phyloP scores from a whole-genome alignment of 257 asterid species.

The Fraxinus excelsior region DNA sequence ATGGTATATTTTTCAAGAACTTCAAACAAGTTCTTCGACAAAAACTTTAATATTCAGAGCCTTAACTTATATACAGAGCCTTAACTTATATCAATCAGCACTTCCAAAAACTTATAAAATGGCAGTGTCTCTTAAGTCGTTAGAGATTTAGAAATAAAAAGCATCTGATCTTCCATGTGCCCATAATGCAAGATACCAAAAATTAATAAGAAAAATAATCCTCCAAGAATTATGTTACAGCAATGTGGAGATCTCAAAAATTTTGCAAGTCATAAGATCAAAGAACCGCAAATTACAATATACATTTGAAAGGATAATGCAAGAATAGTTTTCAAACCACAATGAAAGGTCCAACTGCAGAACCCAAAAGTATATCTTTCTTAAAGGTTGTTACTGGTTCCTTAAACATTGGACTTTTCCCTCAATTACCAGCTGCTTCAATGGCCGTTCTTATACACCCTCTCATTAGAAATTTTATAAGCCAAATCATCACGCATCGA shows the following conservation, averaged over 20 bases:
- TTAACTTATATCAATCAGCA: neutral
- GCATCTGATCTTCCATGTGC: neutral
- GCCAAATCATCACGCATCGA: neutral
- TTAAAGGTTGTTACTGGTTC: neutral
- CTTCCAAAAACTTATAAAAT: neutral
- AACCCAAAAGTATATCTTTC: neutral
- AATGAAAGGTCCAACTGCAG: constrained; percentile 1
- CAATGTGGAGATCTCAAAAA: constrained; percentile 11
- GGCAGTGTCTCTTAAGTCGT: neutral
- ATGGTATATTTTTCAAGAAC: neutral
- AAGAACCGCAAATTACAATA: constrained; percentile 10
- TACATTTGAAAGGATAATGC: constrained; percentile 7
- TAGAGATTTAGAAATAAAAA: neutral
- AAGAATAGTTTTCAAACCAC: constrained; percentile 6
- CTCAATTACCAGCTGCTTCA: constrained; percentile 2
- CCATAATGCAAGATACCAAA: neutral
- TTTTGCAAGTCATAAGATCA: neutral
- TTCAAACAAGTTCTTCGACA: neutral
- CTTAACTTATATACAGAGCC: neutral
- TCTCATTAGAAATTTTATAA: neutral
- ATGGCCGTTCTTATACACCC: neutral
- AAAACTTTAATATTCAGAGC: neutral
- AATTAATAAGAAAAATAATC: neutral
- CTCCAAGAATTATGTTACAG: neutral
- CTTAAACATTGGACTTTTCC: neutral